A percentile compares a stretch with the other conserved stretches of the same genome.
Evolutionary conservation across 2,329 filamentous ascomycete species (phyloP).

Genomic region (Talaromyces sp.): DNA sequence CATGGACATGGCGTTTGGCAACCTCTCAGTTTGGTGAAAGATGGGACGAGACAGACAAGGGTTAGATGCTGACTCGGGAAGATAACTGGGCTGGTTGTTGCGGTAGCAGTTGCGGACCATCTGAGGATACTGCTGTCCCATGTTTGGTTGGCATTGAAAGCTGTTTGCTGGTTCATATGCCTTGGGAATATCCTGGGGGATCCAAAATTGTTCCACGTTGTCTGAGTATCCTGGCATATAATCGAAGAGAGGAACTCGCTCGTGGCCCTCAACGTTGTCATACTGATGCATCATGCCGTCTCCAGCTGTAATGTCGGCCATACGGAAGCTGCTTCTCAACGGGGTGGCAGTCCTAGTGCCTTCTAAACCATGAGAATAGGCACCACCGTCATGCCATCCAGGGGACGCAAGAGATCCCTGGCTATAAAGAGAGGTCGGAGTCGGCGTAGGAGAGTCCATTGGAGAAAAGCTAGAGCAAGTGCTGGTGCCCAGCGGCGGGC

Average conservation of each 20-base stretch:
- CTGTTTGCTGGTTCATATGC: slow-evolving; percentile 26
- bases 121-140: slow-evolving; percentile 29
- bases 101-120: slow-evolving; percentile 33
- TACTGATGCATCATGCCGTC: slow-evolving; percentile 30
- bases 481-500: slow-evolving; percentile 33
- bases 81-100: slow-evolving; percentile 25
- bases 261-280: slow-evolving; percentile 29
- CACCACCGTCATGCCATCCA: slow-evolving; percentile 29
- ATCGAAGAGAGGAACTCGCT: slow-evolving; percentile 31
- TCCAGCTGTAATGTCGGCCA: slow-evolving; percentile 30
- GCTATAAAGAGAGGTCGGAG: slow-evolving; percentile 36
- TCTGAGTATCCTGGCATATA: slow-evolving; percentile 36
- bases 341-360: slow-evolving; percentile 27
- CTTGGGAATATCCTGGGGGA: slow-evolving; percentile 32
- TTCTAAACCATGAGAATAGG: slow-evolving; percentile 24
- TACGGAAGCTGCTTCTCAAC: slow-evolving; percentile 30
- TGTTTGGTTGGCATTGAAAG: slow-evolving; percentile 29
- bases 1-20: slow-evolving; percentile 33
- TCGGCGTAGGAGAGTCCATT: slow-evolving; percentile 36
- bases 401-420: slow-evolving; percentile 34
- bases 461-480: slow-evolving; percentile 38
- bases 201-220: slow-evolving; percentile 34
- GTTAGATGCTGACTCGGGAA: slow-evolving; percentile 36
- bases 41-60: slow-evolving; percentile 36
- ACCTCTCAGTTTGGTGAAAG: slow-evolving; percentile 32